Evolutionary conservation across 2,329 filamentous ascomycete genomes (phyloP), one percentile per base, ranked within the genome.

Genomic region (Xylariaceae sp.): DNA sequence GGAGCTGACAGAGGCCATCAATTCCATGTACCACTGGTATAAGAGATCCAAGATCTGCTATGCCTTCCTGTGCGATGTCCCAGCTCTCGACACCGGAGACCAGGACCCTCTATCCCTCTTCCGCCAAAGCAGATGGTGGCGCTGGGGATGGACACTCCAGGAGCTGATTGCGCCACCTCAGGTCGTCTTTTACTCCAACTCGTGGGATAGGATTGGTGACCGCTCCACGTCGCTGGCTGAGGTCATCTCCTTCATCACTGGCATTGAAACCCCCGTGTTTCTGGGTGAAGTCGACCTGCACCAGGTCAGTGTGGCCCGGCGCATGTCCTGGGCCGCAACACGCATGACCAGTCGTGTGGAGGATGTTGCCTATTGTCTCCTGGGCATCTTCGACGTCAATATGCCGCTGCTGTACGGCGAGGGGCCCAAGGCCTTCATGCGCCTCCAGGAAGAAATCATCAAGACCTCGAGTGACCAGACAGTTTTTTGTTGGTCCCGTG

Each of bases 21-120:
- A 65, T 30, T 59, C 56, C 37, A 65, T 66, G 61, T 66, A 59
- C 19, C 28, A 42, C 1, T 64, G 60, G 60, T 63, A 62, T 39
- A 48, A 44, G 1, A 52, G 54, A 12, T 51, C 52, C 0, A 26
- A 33, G 0, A 44, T 64, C 2, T 66, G 64, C 46, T 66, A 64
- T 36, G 61, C 30, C 6, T 32, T 15, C 30, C 13, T 32, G 30
- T n/a, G 13, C 30, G 30, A 32, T 13, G 30, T 32, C 30, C 13
- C 13, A 8, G 30, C 6, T n/a, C 13, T 15, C 22, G 22, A 18
- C 0, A 26, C 15, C 0, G 26, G 11, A 9, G 22, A 6, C 22
- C 6, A 26, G 11, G 22, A 26, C 11, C 22, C 22, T 11, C 22
- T 26, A 11, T 26, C 22, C 22, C 3, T 24, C 1, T 44, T 58